These are phyloP conservation scores for Microbotryum violaceum DNA, from an alignment of 1,284 basidiomycete species.

Conservation along the genomic window DNA sequence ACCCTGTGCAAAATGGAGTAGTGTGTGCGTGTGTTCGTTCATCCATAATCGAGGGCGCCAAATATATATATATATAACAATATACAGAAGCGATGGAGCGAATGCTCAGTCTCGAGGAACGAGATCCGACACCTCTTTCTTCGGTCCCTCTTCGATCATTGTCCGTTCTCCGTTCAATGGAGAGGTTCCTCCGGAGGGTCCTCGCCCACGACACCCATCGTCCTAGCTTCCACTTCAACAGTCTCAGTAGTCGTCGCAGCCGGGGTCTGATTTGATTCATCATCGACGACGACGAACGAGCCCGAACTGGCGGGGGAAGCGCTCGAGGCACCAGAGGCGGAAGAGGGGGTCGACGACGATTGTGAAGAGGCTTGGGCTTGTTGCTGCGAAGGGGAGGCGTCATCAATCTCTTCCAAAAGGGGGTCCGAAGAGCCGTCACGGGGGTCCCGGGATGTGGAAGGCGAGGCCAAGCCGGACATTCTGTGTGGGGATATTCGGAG, in stretches of 20 bases:
- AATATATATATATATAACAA: too few species aligned
- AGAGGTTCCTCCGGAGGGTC: conserved; percentile 24
- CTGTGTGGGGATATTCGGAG: not conserved
- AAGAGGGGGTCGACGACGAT: not conserved
- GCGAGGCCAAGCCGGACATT: not conserved
- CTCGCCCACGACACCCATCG: not conserved
- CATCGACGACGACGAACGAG: conserved; percentile 24
- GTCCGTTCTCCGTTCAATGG: too few species aligned
- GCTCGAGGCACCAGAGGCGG: not conserved
- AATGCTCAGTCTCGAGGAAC: too few species aligned
- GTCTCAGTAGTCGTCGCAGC: not conserved
- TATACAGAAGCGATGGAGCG: too few species aligned
- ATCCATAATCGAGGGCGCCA: too few species aligned
- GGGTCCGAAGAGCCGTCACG: conserved; percentile 4
- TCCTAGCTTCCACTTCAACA: not conserved
- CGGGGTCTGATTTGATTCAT: conserved; percentile 5
- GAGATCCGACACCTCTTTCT: too few species aligned
- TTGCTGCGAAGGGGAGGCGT: too few species aligned
- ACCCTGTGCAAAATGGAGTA: too few species aligned
- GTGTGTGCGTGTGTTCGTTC: too few species aligned
- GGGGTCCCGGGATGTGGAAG: conserved; percentile 4
- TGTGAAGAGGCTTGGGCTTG: not conserved
- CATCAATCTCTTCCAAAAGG: conserved; percentile 4
- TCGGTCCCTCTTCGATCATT: too few species aligned
- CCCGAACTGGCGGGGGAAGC: conserved; percentile 2